phyloP scores from a whole-genome alignment of 1,284 basidiomycete genomes.

The Austroboletus niveus region DNA sequence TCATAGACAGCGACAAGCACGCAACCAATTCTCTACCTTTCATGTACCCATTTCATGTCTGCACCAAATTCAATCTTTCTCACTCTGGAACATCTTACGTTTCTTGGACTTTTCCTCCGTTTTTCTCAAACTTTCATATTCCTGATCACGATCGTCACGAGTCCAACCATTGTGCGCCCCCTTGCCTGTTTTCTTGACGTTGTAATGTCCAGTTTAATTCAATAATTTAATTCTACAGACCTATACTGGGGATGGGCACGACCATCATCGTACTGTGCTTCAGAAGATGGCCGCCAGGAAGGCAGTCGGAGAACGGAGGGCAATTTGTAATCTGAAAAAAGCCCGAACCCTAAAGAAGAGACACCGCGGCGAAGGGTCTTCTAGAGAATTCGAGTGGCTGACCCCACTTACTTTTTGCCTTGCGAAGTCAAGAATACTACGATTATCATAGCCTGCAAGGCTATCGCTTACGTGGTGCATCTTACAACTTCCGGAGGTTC shows the following conservation, averaged over 20 bases:
- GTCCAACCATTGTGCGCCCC: slow-evolving; percentile 12
- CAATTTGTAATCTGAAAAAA: slow-evolving; percentile 24
- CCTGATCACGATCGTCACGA: slow-evolving; percentile 13
- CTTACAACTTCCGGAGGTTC: slow-evolving; percentile 10
- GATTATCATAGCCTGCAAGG: slow-evolving; percentile 23
- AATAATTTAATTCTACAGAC: slow-evolving; percentile 6
- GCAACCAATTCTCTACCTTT: slow-evolving; percentile 5
- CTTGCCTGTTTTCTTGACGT: slow-evolving; percentile 10
- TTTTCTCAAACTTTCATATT: slow-evolving; percentile 15
- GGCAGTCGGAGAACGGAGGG: slow-evolving; percentile 19
- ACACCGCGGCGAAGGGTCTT: slow-evolving; percentile 29
- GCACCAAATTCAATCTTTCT: slow-evolving; percentile 4
- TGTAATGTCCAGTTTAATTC: slow-evolving; percentile 22
- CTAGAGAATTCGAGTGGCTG: slow-evolving; percentile 9
- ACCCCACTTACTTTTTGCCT: slow-evolving; percentile 5
- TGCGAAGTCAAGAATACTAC: slow-evolving; percentile 13
- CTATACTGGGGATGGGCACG: slow-evolving; percentile 12
- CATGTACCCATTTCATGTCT: slow-evolving; percentile 4
- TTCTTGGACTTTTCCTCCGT: slow-evolving; percentile 1
- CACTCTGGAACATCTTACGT: slow-evolving; percentile 15
- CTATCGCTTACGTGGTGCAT: slow-evolving; percentile 31
- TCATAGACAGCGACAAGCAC: slow-evolving; percentile 11
- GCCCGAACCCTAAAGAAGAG: slow-evolving; percentile 20
- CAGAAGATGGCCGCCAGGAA: slow-evolving; percentile 9
- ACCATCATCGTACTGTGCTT: slow-evolving; percentile 10